phyloP scores from a whole-genome alignment of 2,329 filamentous ascomycete genomes.

The Neonectria coccinea region DNA sequence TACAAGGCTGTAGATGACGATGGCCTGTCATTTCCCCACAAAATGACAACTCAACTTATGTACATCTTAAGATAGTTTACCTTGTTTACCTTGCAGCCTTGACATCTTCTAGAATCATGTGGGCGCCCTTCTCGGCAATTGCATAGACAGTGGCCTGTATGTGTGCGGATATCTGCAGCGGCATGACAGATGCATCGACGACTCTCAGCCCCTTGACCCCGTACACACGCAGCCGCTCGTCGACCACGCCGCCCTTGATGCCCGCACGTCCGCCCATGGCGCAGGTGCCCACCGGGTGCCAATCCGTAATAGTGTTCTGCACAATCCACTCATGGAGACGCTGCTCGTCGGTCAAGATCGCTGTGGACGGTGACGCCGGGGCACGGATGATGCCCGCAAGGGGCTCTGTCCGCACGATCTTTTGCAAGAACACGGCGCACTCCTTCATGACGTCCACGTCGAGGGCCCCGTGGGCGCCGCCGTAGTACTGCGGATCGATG shows the following conservation, averaged over 20 bases:
- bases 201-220: constrained; percentile 45
- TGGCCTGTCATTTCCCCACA: not conserved
- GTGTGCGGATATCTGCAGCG: constrained; percentile 46
- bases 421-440: constrained; percentile 54
- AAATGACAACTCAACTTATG: not conserved
- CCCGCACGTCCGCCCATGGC: constrained; percentile 48
- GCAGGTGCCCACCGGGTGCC: constrained; percentile 56
- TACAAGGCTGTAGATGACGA: no score
- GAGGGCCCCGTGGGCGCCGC: constrained; percentile 52
- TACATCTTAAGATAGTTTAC: not conserved
- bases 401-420: constrained; percentile 53
- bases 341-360: constrained; percentile 29
- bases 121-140: constrained; percentile 49
- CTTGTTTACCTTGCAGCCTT: constrained; percentile 2
- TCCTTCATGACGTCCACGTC: constrained; percentile 58
- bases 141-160: constrained; percentile 52
- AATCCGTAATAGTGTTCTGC: constrained; percentile 48
- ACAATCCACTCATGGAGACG: constrained; percentile 44
- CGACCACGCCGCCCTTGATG: constrained; percentile 49
- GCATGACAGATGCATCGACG: constrained; percentile 49
- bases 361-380: constrained; percentile 40
- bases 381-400: constrained; percentile 53
- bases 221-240: constrained; percentile 47
- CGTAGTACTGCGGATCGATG: constrained; percentile 59
- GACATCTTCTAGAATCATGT: constrained; percentile 42